A percentile compares a stretch with the other conserved stretches of the same genome.
Conservation (phyloP, 768 basidiomycete species). For the Boletus reticulatus region DNA sequence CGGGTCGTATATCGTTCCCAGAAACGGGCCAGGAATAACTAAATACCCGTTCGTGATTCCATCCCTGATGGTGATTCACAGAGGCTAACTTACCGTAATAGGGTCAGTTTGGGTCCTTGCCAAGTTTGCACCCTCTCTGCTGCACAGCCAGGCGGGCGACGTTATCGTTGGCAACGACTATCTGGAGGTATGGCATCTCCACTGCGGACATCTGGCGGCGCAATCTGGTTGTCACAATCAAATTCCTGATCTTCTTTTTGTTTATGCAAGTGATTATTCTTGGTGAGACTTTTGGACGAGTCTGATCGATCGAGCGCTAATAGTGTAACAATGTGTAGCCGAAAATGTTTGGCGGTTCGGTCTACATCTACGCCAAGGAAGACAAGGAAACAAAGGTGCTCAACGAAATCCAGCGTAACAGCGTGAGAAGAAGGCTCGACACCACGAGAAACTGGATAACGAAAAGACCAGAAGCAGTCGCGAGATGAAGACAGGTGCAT, state of each 20-base stretch:
- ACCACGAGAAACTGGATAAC: constrained; percentile 31
- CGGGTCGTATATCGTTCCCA: constrained; percentile 62
- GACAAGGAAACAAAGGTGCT: too few relatives aligned
- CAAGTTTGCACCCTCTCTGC: constrained; percentile 80
- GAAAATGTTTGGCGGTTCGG: constrained; percentile 34
- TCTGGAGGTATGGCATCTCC: constrained; percentile 49
- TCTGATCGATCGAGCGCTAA: neutral
- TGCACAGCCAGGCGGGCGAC: constrained; percentile 51
- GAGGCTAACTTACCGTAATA: constrained; percentile 25
- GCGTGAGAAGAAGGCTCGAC: constrained; percentile 53
- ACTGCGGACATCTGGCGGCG: constrained; percentile 58
- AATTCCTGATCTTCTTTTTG: constrained; percentile 69
- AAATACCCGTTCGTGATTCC: constrained; percentile 59
- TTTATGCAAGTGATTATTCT: constrained; percentile 63
- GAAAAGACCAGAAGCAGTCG: constrained; percentile 21
- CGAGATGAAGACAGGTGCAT: constrained; percentile 17
- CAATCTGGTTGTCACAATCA: constrained; percentile 69
- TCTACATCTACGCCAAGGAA: constrained; percentile 63
- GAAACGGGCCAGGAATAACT: constrained; percentile 52
- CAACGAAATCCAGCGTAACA: constrained; percentile 43
- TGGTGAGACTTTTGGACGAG: constrained; percentile 38
- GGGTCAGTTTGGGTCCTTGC: constrained; percentile 55
- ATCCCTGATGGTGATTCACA: neutral
- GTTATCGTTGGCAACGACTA: constrained; percentile 61
- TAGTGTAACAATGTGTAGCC: constrained; percentile 21